phyloP scores from a whole-genome alignment of 306 rosid genomes.

The Medicago ruthenica region DNA sequence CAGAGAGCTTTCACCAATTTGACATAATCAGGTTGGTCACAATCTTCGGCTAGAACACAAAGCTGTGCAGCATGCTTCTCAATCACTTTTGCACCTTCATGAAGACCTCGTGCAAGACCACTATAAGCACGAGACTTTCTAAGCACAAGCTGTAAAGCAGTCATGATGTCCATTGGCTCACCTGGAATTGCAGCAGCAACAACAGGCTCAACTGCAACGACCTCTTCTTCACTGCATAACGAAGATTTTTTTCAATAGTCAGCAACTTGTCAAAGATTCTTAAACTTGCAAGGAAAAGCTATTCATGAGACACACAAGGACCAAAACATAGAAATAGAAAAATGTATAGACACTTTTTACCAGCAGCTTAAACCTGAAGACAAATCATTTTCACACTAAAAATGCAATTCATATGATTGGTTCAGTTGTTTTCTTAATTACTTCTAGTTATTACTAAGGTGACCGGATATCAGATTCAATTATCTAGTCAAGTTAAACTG shows the following conservation, averaged over 20 bases:
- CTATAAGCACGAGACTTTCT: constrained; percentile 17
- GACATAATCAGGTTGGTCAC: constrained; percentile 28
- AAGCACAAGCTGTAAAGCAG: constrained; percentile 17
- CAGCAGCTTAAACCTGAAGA: too few species aligned
- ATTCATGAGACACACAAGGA: not conserved
- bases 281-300: not conserved
- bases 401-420: not conserved
- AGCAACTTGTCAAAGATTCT: not conserved
- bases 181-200: constrained; percentile 1
- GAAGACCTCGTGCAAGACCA: constrained; percentile 31
- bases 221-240: constrained; percentile 22
- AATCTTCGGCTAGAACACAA: constrained; percentile 31
- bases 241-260: not conserved
- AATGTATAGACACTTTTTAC: too few species aligned
- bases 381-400: too few species aligned
- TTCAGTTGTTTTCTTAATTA: constrained; percentile 17
- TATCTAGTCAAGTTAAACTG: not conserved
- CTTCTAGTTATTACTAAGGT: not conserved
- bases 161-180: constrained; percentile 32
- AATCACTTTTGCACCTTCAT: constrained; percentile 21
- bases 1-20: constrained; percentile 29
- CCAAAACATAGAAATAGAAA: too few species aligned
- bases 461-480: not conserved
- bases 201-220: constrained; percentile 13
- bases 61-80: constrained; percentile 28